These are phyloP conservation scores for Colletotrichum sojae DNA, from an alignment of 2,329 filamentous ascomycete species.

Conservation along the genomic window DNA sequence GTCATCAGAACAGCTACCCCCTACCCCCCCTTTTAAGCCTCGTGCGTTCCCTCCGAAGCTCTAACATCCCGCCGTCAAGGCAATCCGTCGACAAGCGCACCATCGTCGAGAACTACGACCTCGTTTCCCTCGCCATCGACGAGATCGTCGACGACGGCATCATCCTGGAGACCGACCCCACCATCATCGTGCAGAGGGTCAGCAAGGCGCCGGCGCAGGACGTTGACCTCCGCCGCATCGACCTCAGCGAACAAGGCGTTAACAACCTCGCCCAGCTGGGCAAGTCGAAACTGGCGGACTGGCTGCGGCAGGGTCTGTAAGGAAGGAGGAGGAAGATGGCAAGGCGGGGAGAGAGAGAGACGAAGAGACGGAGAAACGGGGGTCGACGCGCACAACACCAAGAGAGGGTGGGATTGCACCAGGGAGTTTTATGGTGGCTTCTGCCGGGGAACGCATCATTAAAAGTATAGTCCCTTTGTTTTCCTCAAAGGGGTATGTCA, in stretches of 20 bases:
- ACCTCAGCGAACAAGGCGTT: slow-evolving; percentile 94
- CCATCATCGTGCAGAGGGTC: slow-evolving; percentile 91
- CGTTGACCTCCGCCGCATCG: slow-evolving; percentile 92
- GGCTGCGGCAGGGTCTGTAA: slow-evolving; percentile 87
- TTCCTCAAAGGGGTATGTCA: slow-evolving; percentile 20
- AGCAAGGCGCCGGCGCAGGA: slow-evolving; percentile 93
- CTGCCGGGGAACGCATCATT: slow-evolving; percentile 41
- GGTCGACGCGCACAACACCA: slow-evolving; percentile 13
- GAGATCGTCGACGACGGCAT: slow-evolving; percentile 97
- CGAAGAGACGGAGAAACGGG: slow-evolving; percentile 1
- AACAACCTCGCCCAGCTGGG: slow-evolving; percentile 95
- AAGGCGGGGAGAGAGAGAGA: background rate
- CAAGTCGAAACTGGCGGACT: slow-evolving; percentile 91
- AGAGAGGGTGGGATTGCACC: slow-evolving; percentile 10
- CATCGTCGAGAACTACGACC: slow-evolving; percentile 95
- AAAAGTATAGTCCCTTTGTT: slow-evolving; percentile 36
- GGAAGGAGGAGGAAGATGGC: slow-evolving; percentile 7
- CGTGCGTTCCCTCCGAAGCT: background rate
- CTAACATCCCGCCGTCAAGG: slow-evolving; percentile 60
- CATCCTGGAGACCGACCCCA: slow-evolving; percentile 96
- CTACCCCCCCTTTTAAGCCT: background rate
- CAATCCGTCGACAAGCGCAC: slow-evolving; percentile 98
- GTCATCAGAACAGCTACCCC: slow-evolving; percentile 45
- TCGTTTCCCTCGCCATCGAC: slow-evolving; percentile 93
- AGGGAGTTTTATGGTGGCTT: slow-evolving; percentile 42